These are phyloP conservation scores for Cladosporium cucumerinum DNA, from an alignment of 2,329 filamentous ascomycete species.

Conservation along the genomic window DNA sequence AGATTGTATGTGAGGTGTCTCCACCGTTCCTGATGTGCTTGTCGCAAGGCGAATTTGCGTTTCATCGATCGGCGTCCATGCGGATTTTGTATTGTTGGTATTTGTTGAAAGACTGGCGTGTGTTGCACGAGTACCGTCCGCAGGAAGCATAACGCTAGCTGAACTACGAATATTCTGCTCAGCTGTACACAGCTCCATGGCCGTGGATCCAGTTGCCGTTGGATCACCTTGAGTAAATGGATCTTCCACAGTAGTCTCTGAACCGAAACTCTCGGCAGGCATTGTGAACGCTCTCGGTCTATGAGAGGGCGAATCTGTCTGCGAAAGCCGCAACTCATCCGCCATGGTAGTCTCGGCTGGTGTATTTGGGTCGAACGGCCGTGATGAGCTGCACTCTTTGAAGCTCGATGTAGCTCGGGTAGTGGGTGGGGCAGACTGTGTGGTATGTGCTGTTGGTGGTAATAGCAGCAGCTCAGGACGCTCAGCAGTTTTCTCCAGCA, in stretches of 20 bases:
- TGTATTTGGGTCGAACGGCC: neutral
- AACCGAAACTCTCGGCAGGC: neutral
- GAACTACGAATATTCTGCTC: neutral
- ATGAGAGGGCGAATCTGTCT: conserved; percentile 10
- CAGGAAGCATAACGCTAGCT: neutral
- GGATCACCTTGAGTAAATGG: neutral
- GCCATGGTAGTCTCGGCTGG: conserved; percentile 14
- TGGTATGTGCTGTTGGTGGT: neutral
- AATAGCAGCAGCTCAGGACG: neutral
- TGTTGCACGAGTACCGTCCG: too few relatives aligned
- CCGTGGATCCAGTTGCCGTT: neutral
- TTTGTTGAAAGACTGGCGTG: neutral
- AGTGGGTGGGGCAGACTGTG: conserved; percentile 7
- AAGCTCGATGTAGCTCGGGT: conserved; percentile 9
- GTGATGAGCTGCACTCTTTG: neutral
- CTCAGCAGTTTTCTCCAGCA: neutral
- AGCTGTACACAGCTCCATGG: conserved; percentile 7
- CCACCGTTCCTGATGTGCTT: neutral
- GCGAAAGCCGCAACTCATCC: conserved; percentile 13
- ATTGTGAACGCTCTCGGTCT: conserved; percentile 8
- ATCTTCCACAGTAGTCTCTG: conserved; percentile 5
- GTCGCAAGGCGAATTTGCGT: neutral
- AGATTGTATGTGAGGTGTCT: neutral
- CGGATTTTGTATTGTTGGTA: neutral
- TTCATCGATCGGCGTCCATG: neutral